These are phyloP conservation scores for Erodium texanum DNA, from an alignment of 441 rosid species.

Conservation along the genomic window DNA sequence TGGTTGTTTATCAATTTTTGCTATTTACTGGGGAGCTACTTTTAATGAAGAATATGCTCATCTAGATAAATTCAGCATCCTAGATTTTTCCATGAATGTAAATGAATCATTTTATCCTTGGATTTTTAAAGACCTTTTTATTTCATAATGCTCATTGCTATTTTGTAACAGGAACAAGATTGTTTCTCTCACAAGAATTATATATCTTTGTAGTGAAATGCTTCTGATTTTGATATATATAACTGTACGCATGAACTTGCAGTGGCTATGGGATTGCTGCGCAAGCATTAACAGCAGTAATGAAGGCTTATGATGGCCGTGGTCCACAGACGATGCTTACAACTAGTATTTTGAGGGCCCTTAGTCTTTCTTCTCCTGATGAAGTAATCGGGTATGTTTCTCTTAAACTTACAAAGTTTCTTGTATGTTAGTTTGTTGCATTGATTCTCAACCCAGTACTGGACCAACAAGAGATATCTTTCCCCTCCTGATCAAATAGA, in stretches of 20 bases:
- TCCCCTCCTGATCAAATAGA: too few species aligned
- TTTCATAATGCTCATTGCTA: not conserved
- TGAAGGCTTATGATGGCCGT: constrained; percentile 91
- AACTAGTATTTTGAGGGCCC: constrained; percentile 45
- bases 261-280: constrained; percentile 99
- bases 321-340: constrained; percentile 73
- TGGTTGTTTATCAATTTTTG: not conserved
- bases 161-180: not conserved
- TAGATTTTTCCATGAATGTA: constrained; percentile 1
- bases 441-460: not conserved
- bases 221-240: not conserved
- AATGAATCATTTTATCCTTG: not conserved
- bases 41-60: not conserved
- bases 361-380: constrained; percentile 73
- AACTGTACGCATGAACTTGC: constrained; percentile 23
- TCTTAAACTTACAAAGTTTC: too few species aligned
- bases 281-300: constrained; percentile 75
- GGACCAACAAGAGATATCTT: not conserved
- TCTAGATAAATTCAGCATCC: not conserved
- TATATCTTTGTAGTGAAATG: not conserved
- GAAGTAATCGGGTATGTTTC: constrained; percentile 73
- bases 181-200: not conserved
- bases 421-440: not conserved
- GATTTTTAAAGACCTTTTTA: not conserved
- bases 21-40: not conserved